Conservation (phyloP, 2,329 filamentous ascomycete genomes). For the Cladobotryum mycophilum region DNA sequence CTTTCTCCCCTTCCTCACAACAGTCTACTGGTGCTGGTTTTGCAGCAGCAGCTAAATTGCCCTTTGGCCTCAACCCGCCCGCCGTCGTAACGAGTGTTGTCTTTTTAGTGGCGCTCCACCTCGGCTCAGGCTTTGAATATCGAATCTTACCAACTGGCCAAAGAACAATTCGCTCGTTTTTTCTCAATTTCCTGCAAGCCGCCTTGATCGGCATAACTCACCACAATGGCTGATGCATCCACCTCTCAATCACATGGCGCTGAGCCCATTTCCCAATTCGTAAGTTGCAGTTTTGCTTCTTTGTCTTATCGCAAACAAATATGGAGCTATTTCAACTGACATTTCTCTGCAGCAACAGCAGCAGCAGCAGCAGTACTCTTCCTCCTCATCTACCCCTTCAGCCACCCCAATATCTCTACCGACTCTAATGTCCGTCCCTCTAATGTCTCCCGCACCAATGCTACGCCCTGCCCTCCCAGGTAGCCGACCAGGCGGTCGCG, state of each 20-base stretch:
- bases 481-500: conserved; percentile 55
- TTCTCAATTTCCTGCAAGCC: conserved; percentile 5
- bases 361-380: conserved; percentile 5
- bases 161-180: conserved; percentile 5
- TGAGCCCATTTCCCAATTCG: conserved; percentile 15
- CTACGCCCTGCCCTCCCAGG: conserved; percentile 79
- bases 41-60: too few relatives aligned
- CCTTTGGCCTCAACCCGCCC: not conserved
- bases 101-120: not conserved
- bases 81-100: not conserved
- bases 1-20: too few relatives aligned
- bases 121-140: not conserved
- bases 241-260: conserved; percentile 16
- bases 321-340: conserved; percentile 3
- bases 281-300: conserved; percentile 10
- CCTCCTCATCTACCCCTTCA: conserved; percentile 7
- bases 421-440: conserved; percentile 37
- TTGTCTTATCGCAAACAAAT: not conserved
- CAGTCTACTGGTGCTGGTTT: too few relatives aligned
- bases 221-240: conserved; percentile 22
- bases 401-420: conserved; percentile 24
- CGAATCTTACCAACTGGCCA: not conserved
- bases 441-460: conserved; percentile 72
- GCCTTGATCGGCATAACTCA: conserved; percentile 14
- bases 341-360: not conserved